A percentile compares a stretch with the other conserved stretches of the same genome.
Conservation (phyloP, 176 grass and related monocot genomes). For the Triticum aestivum region DNA sequence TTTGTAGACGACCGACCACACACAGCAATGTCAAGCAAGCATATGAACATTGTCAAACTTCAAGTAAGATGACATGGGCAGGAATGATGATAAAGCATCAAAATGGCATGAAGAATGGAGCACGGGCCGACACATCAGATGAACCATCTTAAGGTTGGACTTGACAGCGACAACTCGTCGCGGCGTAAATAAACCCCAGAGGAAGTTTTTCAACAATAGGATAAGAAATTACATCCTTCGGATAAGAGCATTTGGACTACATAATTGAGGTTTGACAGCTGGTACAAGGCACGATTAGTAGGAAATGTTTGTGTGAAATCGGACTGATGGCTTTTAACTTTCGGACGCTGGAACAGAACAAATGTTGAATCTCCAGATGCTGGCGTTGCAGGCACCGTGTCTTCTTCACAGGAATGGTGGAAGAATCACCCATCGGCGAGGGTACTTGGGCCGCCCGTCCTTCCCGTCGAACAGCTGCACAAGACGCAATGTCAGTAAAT, state of each 20-base stretch:
- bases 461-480: conserved; percentile 92
- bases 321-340: neutral
- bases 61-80: neutral
- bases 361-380: neutral
- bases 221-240: conserved; percentile 12
- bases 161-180: neutral
- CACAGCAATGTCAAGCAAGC: neutral
- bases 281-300: conserved; percentile 28
- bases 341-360: neutral
- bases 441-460: conserved; percentile 74
- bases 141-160: neutral
- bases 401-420: conserved; percentile 77
- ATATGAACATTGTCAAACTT: neutral
- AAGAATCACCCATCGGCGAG: conserved; percentile 86
- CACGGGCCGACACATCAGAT: neutral
- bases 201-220: neutral
- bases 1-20: conserved; percentile 1
- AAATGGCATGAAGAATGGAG: neutral
- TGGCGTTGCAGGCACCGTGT: neutral
- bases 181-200: neutral
- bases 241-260: neutral
- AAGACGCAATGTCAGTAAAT: conserved; percentile 23
- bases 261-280: conserved; percentile 12
- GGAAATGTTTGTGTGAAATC: conserved; percentile 1
- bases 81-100: neutral